Percentiles rank a stretch among this genome's conserved stretches.
Conservation (phyloP, 805 yeast species). For the Candida montana region DNA sequence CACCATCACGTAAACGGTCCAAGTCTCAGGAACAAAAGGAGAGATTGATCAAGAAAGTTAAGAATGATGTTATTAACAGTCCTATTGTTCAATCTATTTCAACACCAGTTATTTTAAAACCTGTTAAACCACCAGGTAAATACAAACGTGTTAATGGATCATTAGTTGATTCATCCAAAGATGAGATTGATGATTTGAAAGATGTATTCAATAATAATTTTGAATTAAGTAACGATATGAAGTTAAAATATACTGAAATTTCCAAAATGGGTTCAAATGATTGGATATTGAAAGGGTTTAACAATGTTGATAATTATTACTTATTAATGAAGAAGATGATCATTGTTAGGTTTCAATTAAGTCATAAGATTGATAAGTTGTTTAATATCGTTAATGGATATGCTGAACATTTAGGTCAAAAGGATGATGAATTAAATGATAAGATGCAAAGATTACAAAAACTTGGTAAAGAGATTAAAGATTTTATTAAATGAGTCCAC, state of each 20-base stretch:
- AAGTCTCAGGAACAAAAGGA: slow-evolving; percentile 7
- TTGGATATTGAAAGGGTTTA: slow-evolving; percentile 36
- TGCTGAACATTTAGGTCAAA: slow-evolving; percentile 28
- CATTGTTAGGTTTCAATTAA: slow-evolving; percentile 34
- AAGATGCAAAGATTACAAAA: slow-evolving; percentile 33
- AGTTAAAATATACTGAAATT: slow-evolving; percentile 24
- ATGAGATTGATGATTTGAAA: slow-evolving; percentile 1
- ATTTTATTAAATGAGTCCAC: slow-evolving; percentile 28
- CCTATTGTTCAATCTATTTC: neutral
- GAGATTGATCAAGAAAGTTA: slow-evolving; percentile 1
- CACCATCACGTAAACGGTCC: slow-evolving; percentile 13
- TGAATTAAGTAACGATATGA: slow-evolving; percentile 8
- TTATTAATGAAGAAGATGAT: slow-evolving; percentile 31
- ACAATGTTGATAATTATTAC: slow-evolving; percentile 29
- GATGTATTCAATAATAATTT: slow-evolving; percentile 3
- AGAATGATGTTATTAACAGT: neutral
- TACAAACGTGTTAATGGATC: slow-evolving; percentile 8
- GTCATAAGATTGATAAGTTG: slow-evolving; percentile 33
- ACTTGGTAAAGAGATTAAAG: slow-evolving; percentile 37
- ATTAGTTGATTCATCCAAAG: slow-evolving; percentile 7
- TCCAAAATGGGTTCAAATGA: slow-evolving; percentile 24
- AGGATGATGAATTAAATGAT: slow-evolving; percentile 28
- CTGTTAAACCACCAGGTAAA: slow-evolving; percentile 11
- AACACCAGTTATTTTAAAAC: neutral
- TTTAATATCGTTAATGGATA: slow-evolving; percentile 33